Evolutionary conservation across 208 protist genomes (phyloP), one percentile per base, ranked within the genome.

Genomic region (Tritrichomonas musculus): DNA sequence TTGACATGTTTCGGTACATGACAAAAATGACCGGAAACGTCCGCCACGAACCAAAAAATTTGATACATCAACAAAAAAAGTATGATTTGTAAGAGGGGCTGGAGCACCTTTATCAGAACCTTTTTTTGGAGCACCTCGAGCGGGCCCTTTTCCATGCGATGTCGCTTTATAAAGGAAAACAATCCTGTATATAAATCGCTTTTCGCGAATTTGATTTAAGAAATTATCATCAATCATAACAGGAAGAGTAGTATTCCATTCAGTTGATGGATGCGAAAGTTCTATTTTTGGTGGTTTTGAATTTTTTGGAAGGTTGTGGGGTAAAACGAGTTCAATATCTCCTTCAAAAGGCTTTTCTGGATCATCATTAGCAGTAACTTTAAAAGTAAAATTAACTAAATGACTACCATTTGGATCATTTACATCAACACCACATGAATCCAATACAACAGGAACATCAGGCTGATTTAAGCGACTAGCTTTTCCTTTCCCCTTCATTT

Each of bases 371-470:
- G 77, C 77, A 39, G 33, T 14, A 39, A 88, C 47, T 9, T 13
- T 53, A 57, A 88, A 88, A n/a, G 77, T 88, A 50, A 88, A 88
- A 57, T 88, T 88, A 55, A 88, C 77, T 39, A 27, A 20, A n/a
- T 88, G 77, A 36, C 57, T 88, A 22, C 77, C 77, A 39, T 39
- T 50, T 8, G 77, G 77, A 57, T 88, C 77, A 39, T 88, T 88
- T 0, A 88, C 47, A 57, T 88, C 77, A 17, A 88, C 47, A 50
- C 77, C 77, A 57, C 77, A 88, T 13, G 17, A 57, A 49, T 88
- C 77, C 4, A 50, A 82, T 50, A 82, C 73, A 39, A 82, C 41
- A n/a, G 73, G 73, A 8, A 82, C 73, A 41, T 82, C 73, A 30
- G 73, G 73, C 73, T 82, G 73, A 25, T 50, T 3, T 39, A 5